Evolutionary conservation across 2,329 filamentous ascomycete species (phyloP).

Genomic region (Fusarium sp.): DNA sequence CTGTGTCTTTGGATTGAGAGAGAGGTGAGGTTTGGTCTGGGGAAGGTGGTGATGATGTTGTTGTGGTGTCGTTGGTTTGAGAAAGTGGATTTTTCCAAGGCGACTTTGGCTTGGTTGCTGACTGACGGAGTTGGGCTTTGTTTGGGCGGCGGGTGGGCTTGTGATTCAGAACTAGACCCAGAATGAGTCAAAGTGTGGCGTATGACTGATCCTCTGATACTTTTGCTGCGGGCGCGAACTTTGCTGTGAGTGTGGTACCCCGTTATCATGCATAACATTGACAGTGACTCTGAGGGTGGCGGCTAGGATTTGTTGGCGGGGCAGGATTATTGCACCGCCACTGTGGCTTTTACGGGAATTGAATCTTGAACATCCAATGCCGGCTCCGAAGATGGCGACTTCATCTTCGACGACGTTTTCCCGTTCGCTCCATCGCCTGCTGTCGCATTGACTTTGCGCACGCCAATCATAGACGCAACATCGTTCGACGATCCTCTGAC

Average conservation of each 20-base stretch:
- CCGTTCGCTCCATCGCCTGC: neutral
- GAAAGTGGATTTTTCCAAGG: constrained; percentile 42
- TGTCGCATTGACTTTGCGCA: neutral
- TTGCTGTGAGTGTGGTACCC: neutral
- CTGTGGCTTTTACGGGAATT: constrained; percentile 16
- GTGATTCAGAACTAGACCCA: constrained; percentile 24
- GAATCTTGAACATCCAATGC: neutral
- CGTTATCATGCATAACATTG: constrained; percentile 16
- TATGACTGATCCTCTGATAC: neutral
- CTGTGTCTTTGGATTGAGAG: constrained; percentile 13
- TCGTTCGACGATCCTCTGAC: neutral
- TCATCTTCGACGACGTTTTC: neutral
- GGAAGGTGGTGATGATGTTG: constrained; percentile 36
- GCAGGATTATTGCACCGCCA: constrained; percentile 5
- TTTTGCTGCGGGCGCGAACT: neutral
- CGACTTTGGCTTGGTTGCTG: neutral
- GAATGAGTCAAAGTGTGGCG: constrained; percentile 33
- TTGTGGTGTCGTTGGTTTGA: constrained; percentile 41
- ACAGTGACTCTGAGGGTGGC: neutral
- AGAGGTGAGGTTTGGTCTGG: constrained; percentile 9
- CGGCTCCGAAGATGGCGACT: constrained; percentile 2
- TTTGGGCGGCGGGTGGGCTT: constrained; percentile 12
- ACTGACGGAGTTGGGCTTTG: constrained; percentile 32
- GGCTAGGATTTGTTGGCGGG: neutral
- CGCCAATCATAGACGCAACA: neutral